Evolutionary conservation across 495 filamentous ascomycete genomes (phyloP), one percentile per base, ranked within the genome.

Genomic region (Rhypophila decipiens): DNA sequence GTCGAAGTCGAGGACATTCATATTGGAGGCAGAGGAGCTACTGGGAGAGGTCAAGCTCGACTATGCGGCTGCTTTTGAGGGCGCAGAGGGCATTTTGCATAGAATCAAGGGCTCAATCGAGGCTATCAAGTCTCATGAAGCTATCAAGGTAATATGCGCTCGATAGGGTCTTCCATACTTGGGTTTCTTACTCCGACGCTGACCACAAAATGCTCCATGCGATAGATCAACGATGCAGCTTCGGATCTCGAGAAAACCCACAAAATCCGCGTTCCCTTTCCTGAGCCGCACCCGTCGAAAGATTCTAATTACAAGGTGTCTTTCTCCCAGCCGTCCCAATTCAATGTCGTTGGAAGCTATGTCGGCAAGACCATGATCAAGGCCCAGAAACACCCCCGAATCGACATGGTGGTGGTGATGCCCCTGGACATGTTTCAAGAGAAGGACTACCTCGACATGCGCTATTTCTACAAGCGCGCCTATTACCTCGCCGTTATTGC

Each of bases 381-480:
- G 55, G 67, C 74, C 7, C 70, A 78, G 15, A 73, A 74, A 9
- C 60, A 62, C 17, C 66, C 83, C 27, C 69, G 72, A 1, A 74
- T 95, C 40, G 93, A 98, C 68, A 69, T 98, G 72, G 82, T 87
- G 15, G 79, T 96, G 5, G 83, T 80, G 10, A 93, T 98, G 80
- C 90, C 94, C 13, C 61, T 63, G 37, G 68, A 77, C 2, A 69
- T 95, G 2, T 88, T 97, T 51, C 87, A 95, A 59, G 86, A 90
- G 42, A 97, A 98, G 63, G 93, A 98, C 66, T 96, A 90, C 62
- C 73, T 90, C 38, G 88, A 97, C 57, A 77, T 90, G 67, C 78
- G 93, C 50, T 98, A 91, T 64, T 96, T 97, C 58, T 84, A 96
- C 66, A 96, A 96, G 62, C 71, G 91, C 46, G 88, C 93, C 4